Conservation (phyloP, 768 basidiomycete species). For the Phanerochaete carnosa region DNA sequence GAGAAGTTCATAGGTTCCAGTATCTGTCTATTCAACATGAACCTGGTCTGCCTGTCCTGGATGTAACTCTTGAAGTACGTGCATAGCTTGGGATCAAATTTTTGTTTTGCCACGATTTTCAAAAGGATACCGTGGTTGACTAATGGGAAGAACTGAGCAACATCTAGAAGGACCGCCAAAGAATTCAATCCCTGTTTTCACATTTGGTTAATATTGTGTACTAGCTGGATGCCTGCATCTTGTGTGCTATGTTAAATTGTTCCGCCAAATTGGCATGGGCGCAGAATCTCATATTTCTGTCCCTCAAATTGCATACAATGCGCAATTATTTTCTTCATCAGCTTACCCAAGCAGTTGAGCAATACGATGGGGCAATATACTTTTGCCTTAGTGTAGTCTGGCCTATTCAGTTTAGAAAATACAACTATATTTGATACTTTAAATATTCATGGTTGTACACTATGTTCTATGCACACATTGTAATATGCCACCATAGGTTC, state of each 20-base stretch:
- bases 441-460: conserved; percentile 11
- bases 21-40: background rate
- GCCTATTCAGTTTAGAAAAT: conserved; percentile 20
- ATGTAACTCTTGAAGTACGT: conserved; percentile 13
- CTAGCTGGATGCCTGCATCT: conserved; percentile 17
- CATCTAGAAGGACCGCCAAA: conserved; percentile 9
- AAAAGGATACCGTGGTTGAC: background rate
- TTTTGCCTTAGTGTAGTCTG: conserved; percentile 17
- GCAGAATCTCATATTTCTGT: conserved; percentile 9
- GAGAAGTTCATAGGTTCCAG: background rate
- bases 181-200: conserved; percentile 8
- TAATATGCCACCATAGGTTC: too few species aligned
- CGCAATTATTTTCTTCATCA: conserved; percentile 18
- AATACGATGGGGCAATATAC: conserved; percentile 24
- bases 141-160: too few species aligned
- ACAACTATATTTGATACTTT: conserved; percentile 12
- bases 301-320: conserved; percentile 16
- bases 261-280: conserved; percentile 16
- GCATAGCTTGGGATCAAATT: conserved; percentile 6
- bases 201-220: conserved; percentile 5
- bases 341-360: conserved; percentile 20
- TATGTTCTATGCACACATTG: conserved; percentile 10
- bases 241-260: conserved; percentile 14
- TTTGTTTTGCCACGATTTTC: background rate
- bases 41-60: background rate